Conservation (phyloP, 306 rosid genomes). For the Castanea crenata region DNA sequence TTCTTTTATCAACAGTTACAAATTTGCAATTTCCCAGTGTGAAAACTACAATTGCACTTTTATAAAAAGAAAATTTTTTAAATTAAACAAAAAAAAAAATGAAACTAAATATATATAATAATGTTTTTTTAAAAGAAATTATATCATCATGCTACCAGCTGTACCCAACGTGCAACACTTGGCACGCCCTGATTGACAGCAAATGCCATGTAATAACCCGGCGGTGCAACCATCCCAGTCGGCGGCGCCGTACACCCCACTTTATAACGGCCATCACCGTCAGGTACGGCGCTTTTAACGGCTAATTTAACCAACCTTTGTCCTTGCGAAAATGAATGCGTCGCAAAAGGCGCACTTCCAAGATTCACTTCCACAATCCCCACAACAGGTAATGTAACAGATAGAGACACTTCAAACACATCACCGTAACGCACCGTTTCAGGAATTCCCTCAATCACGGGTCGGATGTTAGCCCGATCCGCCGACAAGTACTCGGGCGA, state of each 20-base stretch:
- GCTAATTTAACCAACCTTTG: constrained; percentile 74
- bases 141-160: constrained; percentile 17
- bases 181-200: constrained; percentile 93
- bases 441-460: constrained; percentile 48
- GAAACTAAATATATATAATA: neutral
- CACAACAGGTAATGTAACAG: constrained; percentile 63
- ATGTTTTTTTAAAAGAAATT: no score
- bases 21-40: neutral
- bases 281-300: constrained; percentile 47
- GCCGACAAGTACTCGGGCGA: constrained; percentile 70
- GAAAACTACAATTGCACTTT: neutral
- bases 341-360: constrained; percentile 72
- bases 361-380: constrained; percentile 74
- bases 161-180: constrained; percentile 81
- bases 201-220: constrained; percentile 84
- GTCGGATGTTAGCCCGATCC: constrained; percentile 63
- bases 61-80: neutral
- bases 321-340: constrained; percentile 91
- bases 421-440: constrained; percentile 55
- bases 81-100: neutral
- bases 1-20: constrained; percentile 4
- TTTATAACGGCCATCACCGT: constrained; percentile 36
- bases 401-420: constrained; percentile 47
- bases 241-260: constrained; percentile 68
- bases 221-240: constrained; percentile 69